Base-by-base conservation (phyloP, 2,329 filamentous ascomycete species). In the Neodidymelliopsis sp. region DNA sequence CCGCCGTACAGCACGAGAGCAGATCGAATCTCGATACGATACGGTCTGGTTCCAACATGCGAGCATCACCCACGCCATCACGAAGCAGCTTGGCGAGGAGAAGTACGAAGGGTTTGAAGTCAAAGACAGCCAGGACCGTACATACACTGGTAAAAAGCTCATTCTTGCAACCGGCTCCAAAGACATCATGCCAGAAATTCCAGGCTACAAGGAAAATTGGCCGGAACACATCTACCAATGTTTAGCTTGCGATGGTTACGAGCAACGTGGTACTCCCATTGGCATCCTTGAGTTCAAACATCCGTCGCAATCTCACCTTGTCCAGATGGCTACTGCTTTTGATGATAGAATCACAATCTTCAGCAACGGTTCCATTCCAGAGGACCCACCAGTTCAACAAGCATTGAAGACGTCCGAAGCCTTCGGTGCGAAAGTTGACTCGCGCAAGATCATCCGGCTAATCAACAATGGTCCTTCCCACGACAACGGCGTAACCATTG, bases 201-300 rank as follows among this genome's bases (percentile, higher is more conserved):
- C 28, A 1, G 84, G 84, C 0, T 86, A 82, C 52, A 71, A 56
- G 0, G 79, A 84, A 29, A 80, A 79, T 44, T 87, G 82, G 82
- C 62, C 66, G 0, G 16, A 27, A 4, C 66, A 69, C 28, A 67
- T 69, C 24, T 85, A 81, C 55, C 82, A 85, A 57, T 86, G 82
- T 56, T 74, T 85, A 1, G 84, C 80, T 57, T 86, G 82, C 64
- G 77, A 85, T 54, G 83, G 83, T 4, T 85, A 76, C 61, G 83
- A 86, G 53, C 80, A 85, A 39, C 74, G 78, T 11, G 81, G 79
- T 2, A 58, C 56, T 2, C 58, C 69, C 0, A 62, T 67, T 4
- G 68, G 67, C 3, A 51, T 71, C 13, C 53, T 71, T 0, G 57
- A 53, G 2, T 65, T 62, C 23, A 48, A 54, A 8, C 54, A 42